phyloP scores from a whole-genome alignment of 257 asterid species.

The Ajuga chamaepitys region DNA sequence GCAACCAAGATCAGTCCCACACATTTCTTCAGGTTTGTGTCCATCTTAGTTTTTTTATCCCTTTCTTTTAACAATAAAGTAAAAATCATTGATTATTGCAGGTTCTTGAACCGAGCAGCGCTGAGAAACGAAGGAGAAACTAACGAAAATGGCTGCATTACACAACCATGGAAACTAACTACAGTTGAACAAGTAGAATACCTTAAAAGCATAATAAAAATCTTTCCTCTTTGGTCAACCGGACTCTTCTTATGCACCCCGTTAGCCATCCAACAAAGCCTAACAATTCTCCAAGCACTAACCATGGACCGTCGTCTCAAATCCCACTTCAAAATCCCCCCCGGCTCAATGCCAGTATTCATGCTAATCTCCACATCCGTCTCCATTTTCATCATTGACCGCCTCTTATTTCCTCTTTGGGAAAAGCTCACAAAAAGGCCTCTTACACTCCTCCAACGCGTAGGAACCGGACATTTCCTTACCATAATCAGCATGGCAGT shows the following conservation, averaged over 20 bases:
- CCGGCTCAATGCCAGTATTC: slow-evolving; percentile 58
- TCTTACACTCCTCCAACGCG: slow-evolving; percentile 46
- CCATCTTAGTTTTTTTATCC: background rate
- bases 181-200: slow-evolving; percentile 60
- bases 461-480: slow-evolving; percentile 46
- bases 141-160: slow-evolving; percentile 2
- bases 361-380: slow-evolving; percentile 42
- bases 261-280: slow-evolving; percentile 46
- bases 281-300: slow-evolving; percentile 56
- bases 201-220: slow-evolving; percentile 45
- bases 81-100: too few relatives aligned
- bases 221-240: slow-evolving; percentile 62
- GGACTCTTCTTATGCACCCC: slow-evolving; percentile 60
- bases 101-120: slow-evolving; percentile 72
- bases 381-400: slow-evolving; percentile 42
- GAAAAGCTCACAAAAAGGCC: slow-evolving; percentile 30
- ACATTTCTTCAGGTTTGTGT: slow-evolving; percentile 26
- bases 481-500: slow-evolving; percentile 44
- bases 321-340: slow-evolving; percentile 42
- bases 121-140: slow-evolving; percentile 29
- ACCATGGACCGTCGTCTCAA: slow-evolving; percentile 57
- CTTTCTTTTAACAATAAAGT: too few relatives aligned
- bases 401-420: slow-evolving; percentile 38
- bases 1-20: slow-evolving; percentile 18
- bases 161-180: slow-evolving; percentile 36